A percentile compares a stretch with the other conserved stretches of the same genome.
These are phyloP conservation scores for Fusarium anthophilum DNA, from an alignment of 2,329 filamentous ascomycete genomes.

Conservation along the genomic window DNA sequence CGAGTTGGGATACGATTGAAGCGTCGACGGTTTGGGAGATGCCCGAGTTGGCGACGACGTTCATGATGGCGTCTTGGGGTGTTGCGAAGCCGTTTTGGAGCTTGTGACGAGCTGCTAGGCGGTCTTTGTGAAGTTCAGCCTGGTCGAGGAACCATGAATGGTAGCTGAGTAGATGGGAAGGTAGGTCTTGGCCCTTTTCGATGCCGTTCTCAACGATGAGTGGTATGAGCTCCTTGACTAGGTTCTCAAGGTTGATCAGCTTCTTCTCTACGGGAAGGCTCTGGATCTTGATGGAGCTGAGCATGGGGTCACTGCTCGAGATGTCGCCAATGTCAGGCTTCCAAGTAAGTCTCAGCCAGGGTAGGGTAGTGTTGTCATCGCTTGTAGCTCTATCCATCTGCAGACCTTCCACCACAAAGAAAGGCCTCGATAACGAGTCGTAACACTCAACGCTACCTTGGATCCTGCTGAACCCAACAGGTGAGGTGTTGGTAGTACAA, in stretches of 20 bases:
- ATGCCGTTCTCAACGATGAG: conserved; percentile 31
- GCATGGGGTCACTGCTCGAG: conserved; percentile 28
- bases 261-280: conserved; percentile 38
- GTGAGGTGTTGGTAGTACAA: conserved; percentile 32
- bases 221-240: conserved; percentile 36
- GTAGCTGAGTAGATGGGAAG: conserved; percentile 26
- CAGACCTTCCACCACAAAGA: conserved; percentile 35
- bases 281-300: conserved; percentile 36
- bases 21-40: conserved; percentile 37
- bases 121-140: conserved; percentile 23
- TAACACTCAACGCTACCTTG: conserved; percentile 34
- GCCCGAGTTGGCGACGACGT: conserved; percentile 25
- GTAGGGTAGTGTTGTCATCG: conserved; percentile 32
- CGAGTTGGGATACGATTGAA: conserved; percentile 36
- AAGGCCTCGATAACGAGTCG: conserved; percentile 24
- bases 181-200: conserved; percentile 20
- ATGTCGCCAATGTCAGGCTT: conserved; percentile 39
- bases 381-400: conserved; percentile 38
- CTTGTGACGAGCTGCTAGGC: conserved; percentile 6
- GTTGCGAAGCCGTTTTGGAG: conserved; percentile 12
- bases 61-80: conserved; percentile 6
- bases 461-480: conserved; percentile 33
- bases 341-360: conserved; percentile 36
- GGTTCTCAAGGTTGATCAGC: conserved; percentile 33
- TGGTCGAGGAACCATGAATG: conserved; percentile 32